Evolutionary conservation across 495 filamentous ascomycete species (phyloP).

Genomic region (Xylaria curta): DNA sequence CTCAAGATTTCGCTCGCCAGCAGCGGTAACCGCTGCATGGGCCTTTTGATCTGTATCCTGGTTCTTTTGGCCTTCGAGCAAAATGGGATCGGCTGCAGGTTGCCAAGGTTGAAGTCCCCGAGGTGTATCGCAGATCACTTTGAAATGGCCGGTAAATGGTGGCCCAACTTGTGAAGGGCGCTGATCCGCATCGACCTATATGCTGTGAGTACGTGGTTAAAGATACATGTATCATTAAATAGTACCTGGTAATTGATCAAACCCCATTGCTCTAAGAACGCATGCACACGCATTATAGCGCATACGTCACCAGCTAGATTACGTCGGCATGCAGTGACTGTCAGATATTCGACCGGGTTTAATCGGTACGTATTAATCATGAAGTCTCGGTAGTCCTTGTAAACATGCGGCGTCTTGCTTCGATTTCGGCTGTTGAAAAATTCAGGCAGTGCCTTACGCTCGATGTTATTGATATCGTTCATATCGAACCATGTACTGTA

Average conservation of each 20-base stretch:
- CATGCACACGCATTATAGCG: slow-evolving; percentile 97
- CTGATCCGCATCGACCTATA: slow-evolving; percentile 91
- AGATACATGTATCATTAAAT: neutral
- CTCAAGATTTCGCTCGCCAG: slow-evolving; percentile 84
- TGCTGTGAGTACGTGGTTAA: slow-evolving; percentile 35
- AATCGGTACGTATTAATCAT: slow-evolving; percentile 99
- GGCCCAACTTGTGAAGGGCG: slow-evolving; percentile 95
- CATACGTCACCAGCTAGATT: slow-evolving; percentile 98
- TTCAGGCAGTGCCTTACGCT: slow-evolving; percentile 90
- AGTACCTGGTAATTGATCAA: slow-evolving; percentile 98
- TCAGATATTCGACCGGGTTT: slow-evolving; percentile 94
- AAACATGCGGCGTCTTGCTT: slow-evolving; percentile 96
- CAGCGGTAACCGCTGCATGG: slow-evolving; percentile 66
- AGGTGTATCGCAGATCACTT: slow-evolving; percentile 91
- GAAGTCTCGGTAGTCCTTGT: slow-evolving; percentile 98
- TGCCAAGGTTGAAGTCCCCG: slow-evolving; percentile 94
- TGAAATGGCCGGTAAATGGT: slow-evolving; percentile 96
- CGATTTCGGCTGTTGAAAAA: slow-evolving; percentile 98
- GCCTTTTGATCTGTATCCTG: slow-evolving; percentile 77
- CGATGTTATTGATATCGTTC: slow-evolving; percentile 84
- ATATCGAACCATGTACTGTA: slow-evolving; percentile 99
- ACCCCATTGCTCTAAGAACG: slow-evolving; percentile 99
- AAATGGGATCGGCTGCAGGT: slow-evolving; percentile 75
- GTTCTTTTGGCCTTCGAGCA: slow-evolving; percentile 71
- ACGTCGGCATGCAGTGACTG: slow-evolving; percentile 94